Conservation (phyloP, 345 rosid species). For the Moringa oleifera region DNA sequence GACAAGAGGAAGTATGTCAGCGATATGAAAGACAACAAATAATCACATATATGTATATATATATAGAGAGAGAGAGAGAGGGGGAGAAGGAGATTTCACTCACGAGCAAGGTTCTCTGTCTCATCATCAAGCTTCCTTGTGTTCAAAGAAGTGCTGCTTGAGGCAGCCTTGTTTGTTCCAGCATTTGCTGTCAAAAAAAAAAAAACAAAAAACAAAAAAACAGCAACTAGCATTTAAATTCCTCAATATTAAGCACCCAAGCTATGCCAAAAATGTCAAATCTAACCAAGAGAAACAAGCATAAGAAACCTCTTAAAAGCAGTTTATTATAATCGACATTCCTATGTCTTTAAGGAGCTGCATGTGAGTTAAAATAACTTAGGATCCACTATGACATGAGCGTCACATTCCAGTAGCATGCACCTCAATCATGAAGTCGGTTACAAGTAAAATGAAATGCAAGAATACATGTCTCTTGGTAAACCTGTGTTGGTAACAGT, state of each 20-base stretch:
- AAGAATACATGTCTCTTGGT: too few relatives aligned
- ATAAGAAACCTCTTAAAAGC: background rate
- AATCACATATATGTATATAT: background rate
- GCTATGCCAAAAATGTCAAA: background rate
- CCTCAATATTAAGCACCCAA: background rate
- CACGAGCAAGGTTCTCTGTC: conserved; percentile 89
- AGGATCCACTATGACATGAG: too few relatives aligned
- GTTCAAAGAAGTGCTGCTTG: conserved; percentile 84
- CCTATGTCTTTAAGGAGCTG: background rate
- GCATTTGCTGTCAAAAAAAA: conserved; percentile 68
- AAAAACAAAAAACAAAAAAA: conserved; percentile 3
- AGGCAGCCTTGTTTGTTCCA: conserved; percentile 89
- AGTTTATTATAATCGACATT: too few relatives aligned
- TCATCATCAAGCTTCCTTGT: conserved; percentile 95
- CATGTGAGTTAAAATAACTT: too few relatives aligned
- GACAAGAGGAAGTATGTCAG: background rate
- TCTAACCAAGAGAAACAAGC: background rate
- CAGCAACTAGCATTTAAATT: background rate
- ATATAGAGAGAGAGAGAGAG: background rate
- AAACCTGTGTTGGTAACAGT: too few relatives aligned
- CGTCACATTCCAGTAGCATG: too few relatives aligned
- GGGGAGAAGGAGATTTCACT: conserved; percentile 19
- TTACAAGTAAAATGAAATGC: too few relatives aligned
- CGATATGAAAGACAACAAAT: background rate
- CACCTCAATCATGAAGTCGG: too few relatives aligned